phyloP scores from a whole-genome alignment of 169 alveolate species.

The Plasmodium gaboni region DNA sequence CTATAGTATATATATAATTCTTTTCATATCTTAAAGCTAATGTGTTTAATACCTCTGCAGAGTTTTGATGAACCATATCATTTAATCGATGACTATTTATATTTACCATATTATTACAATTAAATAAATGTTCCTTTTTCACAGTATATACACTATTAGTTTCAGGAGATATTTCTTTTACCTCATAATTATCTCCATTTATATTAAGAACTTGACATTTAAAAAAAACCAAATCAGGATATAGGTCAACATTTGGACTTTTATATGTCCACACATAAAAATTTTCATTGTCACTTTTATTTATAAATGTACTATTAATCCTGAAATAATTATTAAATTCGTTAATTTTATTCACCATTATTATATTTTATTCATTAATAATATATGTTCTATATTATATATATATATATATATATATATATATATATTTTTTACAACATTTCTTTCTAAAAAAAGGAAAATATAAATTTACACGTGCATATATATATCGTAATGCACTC shows the following conservation, averaged over 20 bases:
- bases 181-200: constrained; percentile 62
- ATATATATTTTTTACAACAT: background rate
- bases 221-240: constrained; percentile 68
- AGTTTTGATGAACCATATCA: constrained; percentile 70
- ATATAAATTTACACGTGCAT: background rate
- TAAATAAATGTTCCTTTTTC: constrained; percentile 51
- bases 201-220: constrained; percentile 58
- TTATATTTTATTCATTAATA: background rate
- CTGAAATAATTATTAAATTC: constrained; percentile 62
- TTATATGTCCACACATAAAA: constrained; percentile 73
- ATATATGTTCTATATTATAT: background rate
- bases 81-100: constrained; percentile 71
- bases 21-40: constrained; percentile 67
- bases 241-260: constrained; percentile 66
- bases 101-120: constrained; percentile 57
- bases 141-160: constrained; percentile 69
- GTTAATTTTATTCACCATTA: constrained; percentile 39
- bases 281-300: constrained; percentile 41
- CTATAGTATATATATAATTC: constrained; percentile 74
- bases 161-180: constrained; percentile 60
- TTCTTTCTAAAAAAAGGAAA: background rate
- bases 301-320: constrained; percentile 56
- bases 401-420: too few relatives aligned
- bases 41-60: constrained; percentile 67
- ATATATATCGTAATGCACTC: background rate